Evolutionary conservation across 495 filamentous ascomycete species (phyloP).

Genomic region (Trichoderma gamsii): DNA sequence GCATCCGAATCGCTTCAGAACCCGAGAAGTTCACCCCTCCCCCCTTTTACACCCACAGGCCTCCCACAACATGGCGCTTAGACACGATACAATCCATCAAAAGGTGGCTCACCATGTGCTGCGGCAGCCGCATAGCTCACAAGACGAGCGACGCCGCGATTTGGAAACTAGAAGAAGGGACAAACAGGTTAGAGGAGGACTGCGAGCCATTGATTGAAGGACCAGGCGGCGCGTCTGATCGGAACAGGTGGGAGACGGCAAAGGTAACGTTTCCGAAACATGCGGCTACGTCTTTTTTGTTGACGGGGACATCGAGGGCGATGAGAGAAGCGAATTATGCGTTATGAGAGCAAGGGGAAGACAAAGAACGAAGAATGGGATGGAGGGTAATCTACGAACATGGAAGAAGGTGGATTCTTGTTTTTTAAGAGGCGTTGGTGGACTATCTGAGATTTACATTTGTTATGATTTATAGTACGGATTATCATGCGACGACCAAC

Average conservation of each 20-base stretch:
- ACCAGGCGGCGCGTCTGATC: too few species aligned
- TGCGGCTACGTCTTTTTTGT: conserved; percentile 35
- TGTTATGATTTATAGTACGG: background rate
- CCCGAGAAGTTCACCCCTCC: background rate
- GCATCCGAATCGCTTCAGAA: background rate
- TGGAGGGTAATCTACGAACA: background rate
- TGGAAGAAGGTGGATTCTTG: background rate
- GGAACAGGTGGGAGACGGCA: background rate
- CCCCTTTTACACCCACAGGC: background rate
- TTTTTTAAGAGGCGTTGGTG: background rate
- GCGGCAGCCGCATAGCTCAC: background rate
- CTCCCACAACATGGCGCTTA: background rate
- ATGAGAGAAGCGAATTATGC: conserved; percentile 36
- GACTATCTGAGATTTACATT: too few species aligned
- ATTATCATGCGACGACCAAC: too few species aligned
- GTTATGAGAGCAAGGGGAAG: conserved; percentile 19
- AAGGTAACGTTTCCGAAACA: conserved; percentile 30
- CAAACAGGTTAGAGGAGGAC: background rate
- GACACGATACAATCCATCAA: background rate
- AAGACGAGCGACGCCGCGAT: conserved; percentile 11
- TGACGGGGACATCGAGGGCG: conserved; percentile 31
- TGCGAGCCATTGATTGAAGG: background rate
- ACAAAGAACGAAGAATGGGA: background rate
- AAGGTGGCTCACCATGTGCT: conserved; percentile 10
- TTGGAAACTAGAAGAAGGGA: background rate